Evolutionary conservation across 208 protist species (phyloP).

Genomic region (Crithidia fasciculata): DNA sequence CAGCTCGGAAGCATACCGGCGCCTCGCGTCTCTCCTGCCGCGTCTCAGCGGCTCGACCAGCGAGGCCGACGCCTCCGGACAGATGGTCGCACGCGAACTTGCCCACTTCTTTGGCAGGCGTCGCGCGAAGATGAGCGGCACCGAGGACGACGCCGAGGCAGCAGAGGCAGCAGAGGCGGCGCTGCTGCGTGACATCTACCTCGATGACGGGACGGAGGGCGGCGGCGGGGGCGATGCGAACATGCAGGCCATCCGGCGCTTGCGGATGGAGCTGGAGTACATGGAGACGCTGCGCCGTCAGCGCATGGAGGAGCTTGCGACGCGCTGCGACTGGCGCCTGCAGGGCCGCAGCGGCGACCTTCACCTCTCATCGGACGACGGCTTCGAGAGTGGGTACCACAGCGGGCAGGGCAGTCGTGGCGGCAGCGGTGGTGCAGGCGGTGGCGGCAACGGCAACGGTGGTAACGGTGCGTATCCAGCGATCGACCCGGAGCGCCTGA

Average conservation of each 20-base stretch:
- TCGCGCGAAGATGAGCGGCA: slow-evolving; percentile 7
- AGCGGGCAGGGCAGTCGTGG: neutral
- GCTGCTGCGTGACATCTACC: slow-evolving; percentile 32
- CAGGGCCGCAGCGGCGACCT: neutral
- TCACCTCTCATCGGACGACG: too few species aligned
- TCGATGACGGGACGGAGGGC: slow-evolving; percentile 18
- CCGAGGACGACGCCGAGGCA: slow-evolving; percentile 1
- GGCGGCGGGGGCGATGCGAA: slow-evolving; percentile 28
- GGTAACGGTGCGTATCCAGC: neutral
- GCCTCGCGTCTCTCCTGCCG: neutral
- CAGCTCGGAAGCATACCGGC: slow-evolving; percentile 1
- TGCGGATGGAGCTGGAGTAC: slow-evolving; percentile 57
- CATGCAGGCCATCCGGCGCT: slow-evolving; percentile 36
- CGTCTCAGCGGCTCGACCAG: neutral
- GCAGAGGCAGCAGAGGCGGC: slow-evolving; percentile 8
- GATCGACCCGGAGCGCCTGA: slow-evolving; percentile 39
- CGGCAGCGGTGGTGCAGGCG: neutral
- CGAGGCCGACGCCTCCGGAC: neutral
- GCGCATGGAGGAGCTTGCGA: slow-evolving; percentile 57
- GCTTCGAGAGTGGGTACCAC: too few species aligned
- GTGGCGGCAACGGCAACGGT: neutral
- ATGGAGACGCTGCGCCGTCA: slow-evolving; percentile 47
- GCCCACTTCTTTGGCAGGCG: slow-evolving; percentile 34
- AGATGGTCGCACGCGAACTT: slow-evolving; percentile 23
- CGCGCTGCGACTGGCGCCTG: slow-evolving; percentile 45